Conservation (phyloP, 1,139 yeast genomes). For the Candida neerlandica region DNA sequence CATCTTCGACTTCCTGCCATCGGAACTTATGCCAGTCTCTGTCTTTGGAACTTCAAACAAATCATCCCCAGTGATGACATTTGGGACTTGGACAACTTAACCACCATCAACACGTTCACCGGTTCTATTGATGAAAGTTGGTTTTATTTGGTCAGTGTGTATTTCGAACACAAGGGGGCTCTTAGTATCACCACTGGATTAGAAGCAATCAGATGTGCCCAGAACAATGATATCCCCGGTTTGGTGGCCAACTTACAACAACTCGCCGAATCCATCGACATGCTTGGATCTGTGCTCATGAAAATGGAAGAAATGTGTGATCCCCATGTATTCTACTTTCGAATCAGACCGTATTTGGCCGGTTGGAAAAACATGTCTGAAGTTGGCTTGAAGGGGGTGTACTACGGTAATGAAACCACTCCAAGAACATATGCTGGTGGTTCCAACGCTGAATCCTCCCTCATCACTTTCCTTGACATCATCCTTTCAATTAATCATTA, state of each 20-base stretch:
- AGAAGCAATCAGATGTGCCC: slow-evolving; percentile 33
- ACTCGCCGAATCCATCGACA: slow-evolving; percentile 76
- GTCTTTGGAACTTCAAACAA: slow-evolving; percentile 83
- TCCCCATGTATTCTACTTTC: slow-evolving; percentile 85
- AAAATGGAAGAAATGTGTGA: slow-evolving; percentile 94
- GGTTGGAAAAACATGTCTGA: slow-evolving; percentile 95
- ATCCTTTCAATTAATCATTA: slow-evolving; percentile 74
- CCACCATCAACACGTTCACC: slow-evolving; percentile 82
- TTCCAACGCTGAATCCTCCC: slow-evolving; percentile 89
- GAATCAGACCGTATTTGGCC: slow-evolving; percentile 86
- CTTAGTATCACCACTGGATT: slow-evolving; percentile 64
- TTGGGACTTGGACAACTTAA: slow-evolving; percentile 65
- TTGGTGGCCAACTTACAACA: slow-evolving; percentile 55
- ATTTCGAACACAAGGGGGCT: slow-evolving; percentile 82
- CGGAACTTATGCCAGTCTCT: slow-evolving; percentile 83
- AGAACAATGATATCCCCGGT: slow-evolving; percentile 30
- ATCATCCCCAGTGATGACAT: slow-evolving; percentile 52
- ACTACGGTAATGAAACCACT: slow-evolving; percentile 66
- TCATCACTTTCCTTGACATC: slow-evolving; percentile 84
- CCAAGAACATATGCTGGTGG: slow-evolving; percentile 82
- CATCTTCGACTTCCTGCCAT: slow-evolving; percentile 77
- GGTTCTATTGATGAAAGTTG: slow-evolving; percentile 92
- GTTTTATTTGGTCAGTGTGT: slow-evolving; percentile 89
- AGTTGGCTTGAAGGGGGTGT: slow-evolving; percentile 82
- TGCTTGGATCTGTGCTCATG: slow-evolving; percentile 72